phyloP scores from a whole-genome alignment of 192 early-diverging fungal genomes.

The Backusella liffmaniae region DNA sequence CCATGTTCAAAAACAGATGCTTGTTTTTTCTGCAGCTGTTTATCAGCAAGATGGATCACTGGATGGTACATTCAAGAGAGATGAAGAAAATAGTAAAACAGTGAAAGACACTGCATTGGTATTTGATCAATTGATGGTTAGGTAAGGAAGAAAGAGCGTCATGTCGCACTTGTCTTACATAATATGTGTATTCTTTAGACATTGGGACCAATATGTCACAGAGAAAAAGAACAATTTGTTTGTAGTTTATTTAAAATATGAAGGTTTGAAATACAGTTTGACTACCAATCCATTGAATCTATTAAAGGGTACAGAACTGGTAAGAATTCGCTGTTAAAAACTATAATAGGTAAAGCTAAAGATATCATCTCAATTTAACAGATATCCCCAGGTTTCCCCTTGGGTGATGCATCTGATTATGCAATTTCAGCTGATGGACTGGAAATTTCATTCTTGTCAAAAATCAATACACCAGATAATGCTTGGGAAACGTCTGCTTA shows the following conservation, averaged over 20 bases:
- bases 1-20: conserved; percentile 41
- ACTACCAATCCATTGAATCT: conserved; percentile 53
- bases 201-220: conserved; percentile 73
- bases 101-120: conserved; percentile 58
- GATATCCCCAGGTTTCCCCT: conserved; percentile 49
- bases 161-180: neutral
- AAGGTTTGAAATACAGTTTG: conserved; percentile 37
- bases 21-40: conserved; percentile 70
- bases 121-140: conserved; percentile 73
- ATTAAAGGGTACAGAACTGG: conserved; percentile 45
- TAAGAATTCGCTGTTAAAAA: neutral
- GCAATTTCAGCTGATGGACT: conserved; percentile 63
- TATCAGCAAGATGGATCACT: conserved; percentile 48
- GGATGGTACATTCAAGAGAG: conserved; percentile 52
- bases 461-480: conserved; percentile 54
- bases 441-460: conserved; percentile 68
- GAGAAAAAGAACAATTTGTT: conserved; percentile 65
- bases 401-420: conserved; percentile 61
- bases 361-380: neutral
- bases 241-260: conserved; percentile 37
- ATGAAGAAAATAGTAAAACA: conserved; percentile 33
- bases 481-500: conserved; percentile 78
- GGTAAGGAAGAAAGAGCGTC: neutral
- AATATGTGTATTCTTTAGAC: conserved; percentile 33
- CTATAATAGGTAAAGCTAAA: neutral